These are phyloP conservation scores for Tagetes erecta DNA, from an alignment of 129 eudicot species.

Conservation along the genomic window DNA sequence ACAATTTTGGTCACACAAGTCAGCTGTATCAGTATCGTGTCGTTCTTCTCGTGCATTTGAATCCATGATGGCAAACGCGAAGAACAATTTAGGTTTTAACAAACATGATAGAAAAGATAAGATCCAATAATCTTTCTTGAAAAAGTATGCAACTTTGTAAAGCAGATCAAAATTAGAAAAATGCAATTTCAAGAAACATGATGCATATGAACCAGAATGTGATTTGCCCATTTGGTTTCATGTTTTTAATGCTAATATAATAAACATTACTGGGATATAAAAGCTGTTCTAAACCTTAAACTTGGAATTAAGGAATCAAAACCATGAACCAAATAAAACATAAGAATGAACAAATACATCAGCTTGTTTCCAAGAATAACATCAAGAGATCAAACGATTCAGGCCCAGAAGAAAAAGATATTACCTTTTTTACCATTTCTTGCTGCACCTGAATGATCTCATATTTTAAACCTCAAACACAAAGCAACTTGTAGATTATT, in stretches of 20 bases:
- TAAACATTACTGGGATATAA: constrained; percentile 33
- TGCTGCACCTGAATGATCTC: constrained; percentile 39
- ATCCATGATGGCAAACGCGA: not conserved
- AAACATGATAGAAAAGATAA: constrained; percentile 2
- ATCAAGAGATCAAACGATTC: constrained; percentile 36
- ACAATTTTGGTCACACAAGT: constrained; percentile 7
- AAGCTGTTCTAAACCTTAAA: constrained; percentile 38
- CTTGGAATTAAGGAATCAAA: constrained; percentile 42
- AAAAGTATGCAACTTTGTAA: constrained; percentile 24
- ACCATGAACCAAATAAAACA: constrained; percentile 38
- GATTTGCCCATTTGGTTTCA: constrained; percentile 21
- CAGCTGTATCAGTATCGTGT: not conserved
- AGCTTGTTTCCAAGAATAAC: constrained; percentile 34
- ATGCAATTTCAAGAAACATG: constrained; percentile 28
- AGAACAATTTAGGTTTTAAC: constrained; percentile 20
- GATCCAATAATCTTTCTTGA: constrained; percentile 16
- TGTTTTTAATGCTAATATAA: constrained; percentile 23
- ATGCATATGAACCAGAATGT: constrained; percentile 19
- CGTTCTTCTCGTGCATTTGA: not conserved
- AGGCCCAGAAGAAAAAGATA: constrained; percentile 29
- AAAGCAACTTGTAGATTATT: constrained; percentile 28
- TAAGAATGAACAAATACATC: constrained; percentile 65
- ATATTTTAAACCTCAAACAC: constrained; percentile 29
- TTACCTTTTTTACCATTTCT: constrained; percentile 35
- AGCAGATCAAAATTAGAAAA: constrained; percentile 13